phyloP scores from a whole-genome alignment of 352 stramenopile species.

The Phytophthora fragariae region DNA sequence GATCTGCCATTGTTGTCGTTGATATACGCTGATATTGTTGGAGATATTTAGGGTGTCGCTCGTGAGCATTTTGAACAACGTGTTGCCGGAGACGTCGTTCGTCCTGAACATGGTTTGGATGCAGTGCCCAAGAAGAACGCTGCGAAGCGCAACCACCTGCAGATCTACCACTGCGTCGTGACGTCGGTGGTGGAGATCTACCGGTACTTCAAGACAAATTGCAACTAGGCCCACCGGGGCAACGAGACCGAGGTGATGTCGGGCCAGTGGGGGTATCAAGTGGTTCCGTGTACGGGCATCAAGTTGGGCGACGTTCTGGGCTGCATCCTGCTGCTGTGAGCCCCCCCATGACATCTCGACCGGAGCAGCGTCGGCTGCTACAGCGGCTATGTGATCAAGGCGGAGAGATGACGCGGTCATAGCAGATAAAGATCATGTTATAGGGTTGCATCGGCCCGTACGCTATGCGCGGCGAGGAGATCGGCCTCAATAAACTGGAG shows the following conservation, averaged over 20 bases:
- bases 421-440: too few species aligned
- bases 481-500: too few species aligned
- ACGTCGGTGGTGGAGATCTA: constrained; percentile 56
- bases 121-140: constrained; percentile 28
- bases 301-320: too few species aligned
- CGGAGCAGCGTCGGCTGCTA: too few species aligned
- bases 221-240: constrained; percentile 33
- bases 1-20: constrained; percentile 53
- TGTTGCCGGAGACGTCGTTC: constrained; percentile 50
- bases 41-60: constrained; percentile 56
- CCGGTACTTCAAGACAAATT: constrained; percentile 48
- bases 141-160: constrained; percentile 42
- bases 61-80: constrained; percentile 63
- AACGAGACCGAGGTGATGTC: neutral
- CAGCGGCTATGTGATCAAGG: too few species aligned
- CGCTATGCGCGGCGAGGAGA: too few species aligned
- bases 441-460: too few species aligned
- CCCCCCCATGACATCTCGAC: too few species aligned
- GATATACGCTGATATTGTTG: constrained; percentile 58
- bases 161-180: constrained; percentile 59
- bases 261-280: too few species aligned
- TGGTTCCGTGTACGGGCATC: too few species aligned
- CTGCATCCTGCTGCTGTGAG: too few species aligned
- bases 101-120: constrained; percentile 37
- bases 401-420: too few species aligned